Evolutionary conservation across 495 filamentous ascomycete species (phyloP).

Genomic region (Aspergillus sclerotiicarbonarius): DNA sequence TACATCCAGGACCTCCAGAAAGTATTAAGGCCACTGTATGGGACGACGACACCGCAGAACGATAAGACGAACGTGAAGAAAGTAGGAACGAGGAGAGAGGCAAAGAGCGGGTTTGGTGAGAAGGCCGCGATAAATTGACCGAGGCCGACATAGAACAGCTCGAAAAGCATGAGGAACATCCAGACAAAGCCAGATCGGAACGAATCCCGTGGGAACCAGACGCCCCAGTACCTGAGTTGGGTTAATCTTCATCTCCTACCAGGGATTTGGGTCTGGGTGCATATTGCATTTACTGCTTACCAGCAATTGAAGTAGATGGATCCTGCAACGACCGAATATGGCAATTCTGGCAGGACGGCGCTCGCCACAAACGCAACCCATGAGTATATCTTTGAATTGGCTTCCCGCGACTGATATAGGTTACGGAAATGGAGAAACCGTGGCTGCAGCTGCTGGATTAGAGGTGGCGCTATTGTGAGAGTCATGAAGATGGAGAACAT

Average conservation of each 20-base stretch:
- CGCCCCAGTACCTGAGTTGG: slow-evolving; percentile 43
- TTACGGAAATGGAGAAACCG: slow-evolving; percentile 46
- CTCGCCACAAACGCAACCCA: slow-evolving; percentile 51
- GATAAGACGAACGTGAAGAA: slow-evolving; percentile 63
- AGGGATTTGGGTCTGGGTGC: background rate
- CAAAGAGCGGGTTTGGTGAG: slow-evolving; percentile 68
- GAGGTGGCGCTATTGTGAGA: slow-evolving; percentile 58
- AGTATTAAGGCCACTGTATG: slow-evolving; percentile 49
- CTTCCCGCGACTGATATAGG: slow-evolving; percentile 48
- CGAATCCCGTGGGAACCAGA: slow-evolving; percentile 52
- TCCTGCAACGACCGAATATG: slow-evolving; percentile 51
- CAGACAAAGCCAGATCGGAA: slow-evolving; percentile 57
- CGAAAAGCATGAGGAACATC: slow-evolving; percentile 64
- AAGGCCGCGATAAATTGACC: slow-evolving; percentile 75
- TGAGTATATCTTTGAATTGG: slow-evolving; percentile 52
- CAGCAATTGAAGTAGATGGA: slow-evolving; percentile 59
- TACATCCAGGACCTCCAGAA: slow-evolving; percentile 74
- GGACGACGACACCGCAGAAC: slow-evolving; percentile 65
- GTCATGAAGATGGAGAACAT: slow-evolving; percentile 74
- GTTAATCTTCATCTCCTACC: background rate
- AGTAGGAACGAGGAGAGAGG: slow-evolving; percentile 63
- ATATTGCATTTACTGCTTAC: slow-evolving; percentile 32
- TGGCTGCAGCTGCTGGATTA: slow-evolving; percentile 61
- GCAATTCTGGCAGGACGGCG: slow-evolving; percentile 49
- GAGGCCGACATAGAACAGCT: slow-evolving; percentile 71